Percentiles rank a stretch among this genome's conserved stretches.
Evolutionary conservation across 805 yeast genomes (phyloP).

Genomic region (Ogataea neopini): DNA sequence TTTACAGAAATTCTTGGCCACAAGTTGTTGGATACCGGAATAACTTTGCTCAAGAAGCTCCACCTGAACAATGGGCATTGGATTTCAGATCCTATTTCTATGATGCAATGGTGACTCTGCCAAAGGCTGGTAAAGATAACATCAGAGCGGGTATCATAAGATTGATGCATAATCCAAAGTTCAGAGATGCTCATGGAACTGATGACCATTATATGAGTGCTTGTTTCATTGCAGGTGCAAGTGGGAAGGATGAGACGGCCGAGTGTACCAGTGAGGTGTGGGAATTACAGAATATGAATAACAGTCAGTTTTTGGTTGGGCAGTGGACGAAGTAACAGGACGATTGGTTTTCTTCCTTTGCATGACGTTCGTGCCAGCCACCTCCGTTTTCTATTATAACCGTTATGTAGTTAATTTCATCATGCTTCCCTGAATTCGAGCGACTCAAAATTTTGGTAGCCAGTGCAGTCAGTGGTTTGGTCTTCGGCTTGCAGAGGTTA

Average conservation of each 20-base stretch:
- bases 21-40: constrained; percentile 11
- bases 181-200: constrained; percentile 13
- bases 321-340: too few relatives aligned
- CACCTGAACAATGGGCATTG: constrained; percentile 14
- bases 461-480: too few relatives aligned
- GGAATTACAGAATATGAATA: constrained; percentile 13
- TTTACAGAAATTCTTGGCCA: constrained; percentile 12
- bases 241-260: constrained; percentile 5
- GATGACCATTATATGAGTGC: constrained; percentile 16
- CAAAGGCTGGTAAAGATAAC: constrained; percentile 5
- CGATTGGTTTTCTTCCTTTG: too few relatives aligned
- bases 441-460: too few relatives aligned
- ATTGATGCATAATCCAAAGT: constrained; percentile 11
- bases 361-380: too few relatives aligned
- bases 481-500: too few relatives aligned
- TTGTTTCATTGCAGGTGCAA: constrained; percentile 12
- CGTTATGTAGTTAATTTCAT: too few relatives aligned
- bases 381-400: too few relatives aligned
- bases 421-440: too few relatives aligned
- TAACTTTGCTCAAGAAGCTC: constrained; percentile 12
- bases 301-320: constrained; percentile 12
- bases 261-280: constrained; percentile 13
- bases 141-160: constrained; percentile 8
- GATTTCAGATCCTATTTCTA: constrained; percentile 11
- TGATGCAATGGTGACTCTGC: constrained; percentile 10